These are phyloP conservation scores for Lachancea fermentati DNA, from an alignment of 805 yeast species.

Conservation along the genomic window DNA sequence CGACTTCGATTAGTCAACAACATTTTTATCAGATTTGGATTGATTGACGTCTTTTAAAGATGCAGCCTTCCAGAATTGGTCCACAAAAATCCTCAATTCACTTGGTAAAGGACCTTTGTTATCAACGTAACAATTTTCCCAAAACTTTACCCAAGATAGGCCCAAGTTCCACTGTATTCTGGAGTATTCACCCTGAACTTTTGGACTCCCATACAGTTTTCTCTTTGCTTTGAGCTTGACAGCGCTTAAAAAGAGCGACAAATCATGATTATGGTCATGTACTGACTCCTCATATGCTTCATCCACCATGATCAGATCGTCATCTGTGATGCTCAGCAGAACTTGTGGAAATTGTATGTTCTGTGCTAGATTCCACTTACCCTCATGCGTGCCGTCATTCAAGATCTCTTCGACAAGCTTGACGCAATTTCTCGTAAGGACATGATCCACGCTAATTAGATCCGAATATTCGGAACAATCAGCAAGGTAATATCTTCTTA, in stretches of 20 bases:
- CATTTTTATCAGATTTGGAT: too few relatives aligned
- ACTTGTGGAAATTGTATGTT: constrained; percentile 10
- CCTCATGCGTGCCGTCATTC: constrained; percentile 9
- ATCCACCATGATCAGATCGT: constrained; percentile 5
- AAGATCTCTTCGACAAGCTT: constrained; percentile 9
- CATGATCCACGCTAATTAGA: not conserved
- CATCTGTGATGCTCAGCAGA: constrained; percentile 1
- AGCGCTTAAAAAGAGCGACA: constrained; percentile 12
- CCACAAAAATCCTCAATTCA: constrained; percentile 3
- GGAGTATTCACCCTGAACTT: constrained; percentile 8
- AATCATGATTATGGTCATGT: constrained; percentile 12
- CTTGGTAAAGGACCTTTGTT: constrained; percentile 7
- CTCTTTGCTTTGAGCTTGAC: constrained; percentile 14
- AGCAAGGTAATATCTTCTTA: constrained; percentile 25
- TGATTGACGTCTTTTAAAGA: too few relatives aligned
- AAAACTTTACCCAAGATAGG: constrained; percentile 11
- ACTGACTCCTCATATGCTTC: constrained; percentile 7
- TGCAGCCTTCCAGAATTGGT: not conserved
- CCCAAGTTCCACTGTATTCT: constrained; percentile 11
- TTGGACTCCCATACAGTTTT: constrained; percentile 8
- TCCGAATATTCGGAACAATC: not conserved
- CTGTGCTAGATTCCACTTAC: constrained; percentile 1
- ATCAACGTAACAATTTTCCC: constrained; percentile 15
- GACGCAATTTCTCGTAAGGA: constrained; percentile 10
- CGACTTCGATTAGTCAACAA: too few relatives aligned